phyloP scores from a whole-genome alignment of 768 basidiomycete species.

The Boletus subparvulus region DNA sequence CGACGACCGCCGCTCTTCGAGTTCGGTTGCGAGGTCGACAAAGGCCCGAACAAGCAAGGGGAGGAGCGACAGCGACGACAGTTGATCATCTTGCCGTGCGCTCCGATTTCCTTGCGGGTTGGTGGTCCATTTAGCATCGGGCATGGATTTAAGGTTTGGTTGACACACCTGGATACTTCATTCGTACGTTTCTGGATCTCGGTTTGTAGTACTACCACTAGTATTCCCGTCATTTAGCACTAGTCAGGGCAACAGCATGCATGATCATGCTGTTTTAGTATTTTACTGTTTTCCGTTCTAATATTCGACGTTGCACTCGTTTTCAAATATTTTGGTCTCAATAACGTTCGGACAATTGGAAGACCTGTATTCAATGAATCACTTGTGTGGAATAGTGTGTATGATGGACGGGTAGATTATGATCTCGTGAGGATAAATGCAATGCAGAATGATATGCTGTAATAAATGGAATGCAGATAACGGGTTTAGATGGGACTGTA shows the following conservation, averaged over 20 bases:
- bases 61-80: constrained; percentile 31
- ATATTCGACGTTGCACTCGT: not conserved
- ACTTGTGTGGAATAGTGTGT: not conserved
- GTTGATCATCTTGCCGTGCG: constrained; percentile 4
- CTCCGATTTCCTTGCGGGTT: not conserved
- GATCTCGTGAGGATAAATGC: not conserved
- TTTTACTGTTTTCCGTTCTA: constrained; percentile 12
- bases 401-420: not conserved
- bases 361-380: not conserved
- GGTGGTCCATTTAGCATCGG: not conserved
- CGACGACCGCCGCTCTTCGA: constrained; percentile 3
- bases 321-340: not conserved
- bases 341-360: not conserved
- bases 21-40: constrained; percentile 4
- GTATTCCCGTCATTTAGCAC: constrained; percentile 8
- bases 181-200: constrained; percentile 2
- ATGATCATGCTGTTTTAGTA: constrained; percentile 3
- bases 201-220: constrained; percentile 16
- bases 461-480: not conserved
- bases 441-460: not conserved
- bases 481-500: constrained; percentile 40
- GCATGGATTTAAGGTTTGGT: constrained; percentile 3
- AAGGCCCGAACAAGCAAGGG: constrained; percentile 5
- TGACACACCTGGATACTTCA: constrained; percentile 7
- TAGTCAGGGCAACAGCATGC: not conserved